phyloP scores from a whole-genome alignment of 768 basidiomycete genomes.

The Mrakia frigida region DNA sequence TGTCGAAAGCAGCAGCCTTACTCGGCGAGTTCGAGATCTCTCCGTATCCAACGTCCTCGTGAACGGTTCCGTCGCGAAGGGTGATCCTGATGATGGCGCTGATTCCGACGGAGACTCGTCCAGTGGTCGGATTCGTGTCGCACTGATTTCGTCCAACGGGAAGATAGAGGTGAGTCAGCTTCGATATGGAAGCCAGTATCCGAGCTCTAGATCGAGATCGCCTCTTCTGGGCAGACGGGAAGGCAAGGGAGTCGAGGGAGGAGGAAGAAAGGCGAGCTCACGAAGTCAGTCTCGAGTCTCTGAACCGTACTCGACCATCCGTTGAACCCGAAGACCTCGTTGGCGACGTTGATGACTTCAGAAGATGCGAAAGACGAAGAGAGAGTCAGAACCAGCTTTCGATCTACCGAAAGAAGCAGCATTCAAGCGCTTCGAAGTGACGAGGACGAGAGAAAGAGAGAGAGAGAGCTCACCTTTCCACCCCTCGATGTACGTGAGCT shows the following conservation, averaged over 20 bases:
- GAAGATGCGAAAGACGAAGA: background rate
- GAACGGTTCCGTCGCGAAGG: conserved; percentile 76
- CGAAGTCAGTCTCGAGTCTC: conserved; percentile 55
- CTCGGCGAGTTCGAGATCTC: conserved; percentile 74
- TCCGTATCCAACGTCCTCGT: conserved; percentile 94
- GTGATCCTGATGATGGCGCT: conserved; percentile 83
- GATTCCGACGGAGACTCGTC: conserved; percentile 61
- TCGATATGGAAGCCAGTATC: too few species aligned
- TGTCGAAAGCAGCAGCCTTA: conserved; percentile 82
- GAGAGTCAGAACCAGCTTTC: background rate
- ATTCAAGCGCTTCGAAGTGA: background rate
- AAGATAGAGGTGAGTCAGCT: background rate
- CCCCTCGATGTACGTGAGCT: conserved; percentile 90
- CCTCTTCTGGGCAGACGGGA: background rate
- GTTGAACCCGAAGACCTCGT: conserved; percentile 97
- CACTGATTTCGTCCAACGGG: conserved; percentile 44
- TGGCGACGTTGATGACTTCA: conserved; percentile 79
- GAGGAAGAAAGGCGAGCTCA: conserved; percentile 43
- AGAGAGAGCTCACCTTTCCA: conserved; percentile 60
- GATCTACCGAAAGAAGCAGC: background rate
- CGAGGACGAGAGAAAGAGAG: too few species aligned
- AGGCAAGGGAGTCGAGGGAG: conserved; percentile 36
- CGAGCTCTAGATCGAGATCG: background rate
- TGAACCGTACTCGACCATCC: conserved; percentile 84
- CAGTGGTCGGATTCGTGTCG: conserved; percentile 65